Base-by-base conservation (phyloP, 345 rosid genomes). In the Excoecaria cochinchinensis region DNA sequence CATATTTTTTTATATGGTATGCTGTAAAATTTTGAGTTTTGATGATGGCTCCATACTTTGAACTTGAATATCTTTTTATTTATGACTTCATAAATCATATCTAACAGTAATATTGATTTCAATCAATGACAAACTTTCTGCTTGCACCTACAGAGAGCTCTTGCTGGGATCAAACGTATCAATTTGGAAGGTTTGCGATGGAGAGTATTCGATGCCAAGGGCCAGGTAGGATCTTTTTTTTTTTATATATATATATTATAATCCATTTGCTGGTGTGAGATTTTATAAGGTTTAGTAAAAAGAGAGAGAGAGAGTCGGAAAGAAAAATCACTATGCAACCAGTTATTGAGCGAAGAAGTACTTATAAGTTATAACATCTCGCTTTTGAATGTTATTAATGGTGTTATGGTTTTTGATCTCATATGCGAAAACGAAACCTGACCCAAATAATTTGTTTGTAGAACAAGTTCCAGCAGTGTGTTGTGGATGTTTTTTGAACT, bases 181-280 rank as follows among this genome's bases (percentile, higher is more conserved):
- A 84, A 92, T 82, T 86, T 96, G 46, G 99, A 96, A 68, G 99
- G 99, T 72, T 86, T 96, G 69, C 84, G 97, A 6, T 96, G 99
- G 99, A 86, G 88, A 78, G 97, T 96, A 13, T 96, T 96, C 76
- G 99, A 96, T 90, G 99, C 99, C 60, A 92, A 88, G 83, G 99
- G 94, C 86, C 97, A 96, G 95, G 99, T 95, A 80, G 68, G 60
- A 40, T n/a, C 22, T 69, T 0, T 17, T 0, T 57, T 1, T 10
- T 39, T 56, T 52, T 56, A n/a, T n/a, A n/a, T n/a, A n/a, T n/a
- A n/a, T n/a, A n/a, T n/a, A n/a, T n/a, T n/a, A n/a, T n/a, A 31
- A 36, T 36, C 36, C 3, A 15, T 63, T 19, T 5, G 6, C 21
- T 77, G 38, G 60, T 60, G 31, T 72, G 53, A 25, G 39, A 4